phyloP scores from a whole-genome alignment of 169 alveolate genomes.

The Neospora caninum region DNA sequence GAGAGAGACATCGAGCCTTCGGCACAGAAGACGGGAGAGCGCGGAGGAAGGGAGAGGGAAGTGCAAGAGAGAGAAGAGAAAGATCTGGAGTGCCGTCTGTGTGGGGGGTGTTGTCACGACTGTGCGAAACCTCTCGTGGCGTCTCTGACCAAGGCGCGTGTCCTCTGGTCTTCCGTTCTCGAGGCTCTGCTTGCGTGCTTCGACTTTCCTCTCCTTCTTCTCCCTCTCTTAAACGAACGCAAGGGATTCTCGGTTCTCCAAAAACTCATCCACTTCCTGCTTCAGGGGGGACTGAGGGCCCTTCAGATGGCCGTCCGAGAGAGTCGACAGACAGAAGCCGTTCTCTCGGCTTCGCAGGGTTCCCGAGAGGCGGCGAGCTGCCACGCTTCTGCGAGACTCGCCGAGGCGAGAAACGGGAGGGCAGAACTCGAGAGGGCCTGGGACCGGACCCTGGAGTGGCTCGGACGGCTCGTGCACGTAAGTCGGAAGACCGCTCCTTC shows the following conservation, averaged over 20 bases:
- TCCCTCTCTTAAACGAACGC: not conserved
- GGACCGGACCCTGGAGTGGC: not conserved
- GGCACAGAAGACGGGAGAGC: no score
- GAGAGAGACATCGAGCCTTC: no score
- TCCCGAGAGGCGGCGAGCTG: not conserved
- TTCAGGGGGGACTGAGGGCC: slow-evolving; percentile 28
- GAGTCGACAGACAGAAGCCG: not conserved
- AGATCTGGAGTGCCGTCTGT: not conserved
- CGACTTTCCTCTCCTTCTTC: not conserved
- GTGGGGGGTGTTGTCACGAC: not conserved
- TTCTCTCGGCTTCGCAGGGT: not conserved
- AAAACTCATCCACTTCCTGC: not conserved
- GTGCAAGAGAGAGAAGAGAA: not conserved
- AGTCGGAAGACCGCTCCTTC: not conserved
- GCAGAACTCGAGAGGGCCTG: not conserved
- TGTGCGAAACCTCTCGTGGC: not conserved
- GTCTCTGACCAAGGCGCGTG: not conserved
- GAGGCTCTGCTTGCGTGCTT: not conserved
- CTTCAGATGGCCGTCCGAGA: slow-evolving; percentile 1
- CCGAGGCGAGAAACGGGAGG: not conserved
- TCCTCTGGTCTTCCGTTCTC: not conserved
- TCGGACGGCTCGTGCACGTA: not conserved
- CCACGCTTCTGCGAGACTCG: not conserved
- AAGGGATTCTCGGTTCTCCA: not conserved
- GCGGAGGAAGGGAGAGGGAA: not conserved